phyloP scores from a whole-genome alignment of 2,329 filamentous ascomycete species.

The Fonsecaea monophora region DNA sequence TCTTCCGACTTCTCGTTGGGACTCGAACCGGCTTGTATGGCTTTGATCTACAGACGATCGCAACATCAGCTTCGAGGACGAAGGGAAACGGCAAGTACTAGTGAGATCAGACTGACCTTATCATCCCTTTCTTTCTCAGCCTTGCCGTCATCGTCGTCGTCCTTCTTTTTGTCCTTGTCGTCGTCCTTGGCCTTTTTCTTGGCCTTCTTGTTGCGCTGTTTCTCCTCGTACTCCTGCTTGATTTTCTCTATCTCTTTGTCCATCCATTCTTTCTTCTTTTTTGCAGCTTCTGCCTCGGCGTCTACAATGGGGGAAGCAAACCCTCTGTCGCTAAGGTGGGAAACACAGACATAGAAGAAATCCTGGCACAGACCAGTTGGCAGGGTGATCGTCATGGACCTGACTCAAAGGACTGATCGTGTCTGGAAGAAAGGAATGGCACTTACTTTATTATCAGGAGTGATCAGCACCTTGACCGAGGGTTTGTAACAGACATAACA shows the following conservation, averaged over 20 bases:
- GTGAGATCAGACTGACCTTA: constrained; percentile 53
- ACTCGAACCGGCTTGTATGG: constrained; percentile 55
- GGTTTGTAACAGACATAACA: constrained; percentile 94
- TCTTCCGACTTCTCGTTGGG: constrained; percentile 57
- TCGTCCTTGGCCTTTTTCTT: constrained; percentile 62
- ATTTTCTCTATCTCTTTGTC: constrained; percentile 55
- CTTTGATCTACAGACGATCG: constrained; percentile 49
- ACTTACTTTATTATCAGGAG: constrained; percentile 82
- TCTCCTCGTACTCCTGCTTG: constrained; percentile 71
- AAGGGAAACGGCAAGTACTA: background rate
- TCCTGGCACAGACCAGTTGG: constrained; percentile 59
- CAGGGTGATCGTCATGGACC: background rate
- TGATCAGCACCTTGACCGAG: constrained; percentile 84
- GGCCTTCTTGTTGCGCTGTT: constrained; percentile 73
- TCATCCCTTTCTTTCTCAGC: constrained; percentile 59
- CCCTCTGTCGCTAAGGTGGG: constrained; percentile 80
- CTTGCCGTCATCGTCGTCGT: constrained; percentile 56
- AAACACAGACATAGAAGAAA: constrained; percentile 88
- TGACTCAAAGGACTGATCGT: background rate
- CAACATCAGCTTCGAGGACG: constrained; percentile 6
- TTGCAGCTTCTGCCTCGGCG: constrained; percentile 50
- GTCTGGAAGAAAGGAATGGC: constrained; percentile 3
- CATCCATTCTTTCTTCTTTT: constrained; percentile 53
- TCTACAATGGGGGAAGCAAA: constrained; percentile 71
- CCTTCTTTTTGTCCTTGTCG: constrained; percentile 56